Base-by-base conservation (phyloP, 768 basidiomycete genomes). In the Rhodotorula graminis region DNA sequence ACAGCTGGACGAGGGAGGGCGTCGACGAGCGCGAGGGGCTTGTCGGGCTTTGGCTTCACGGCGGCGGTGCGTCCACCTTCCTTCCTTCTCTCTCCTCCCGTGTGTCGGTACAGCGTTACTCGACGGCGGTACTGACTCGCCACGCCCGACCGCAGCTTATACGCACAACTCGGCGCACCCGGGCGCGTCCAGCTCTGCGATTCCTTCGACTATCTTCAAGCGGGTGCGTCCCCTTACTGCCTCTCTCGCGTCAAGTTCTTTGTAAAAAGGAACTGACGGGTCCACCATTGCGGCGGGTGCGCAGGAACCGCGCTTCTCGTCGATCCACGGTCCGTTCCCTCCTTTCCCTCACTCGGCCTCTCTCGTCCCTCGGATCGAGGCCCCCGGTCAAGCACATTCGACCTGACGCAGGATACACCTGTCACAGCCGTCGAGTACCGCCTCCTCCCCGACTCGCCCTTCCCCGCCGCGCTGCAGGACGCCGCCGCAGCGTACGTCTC, bases 381-480 rank as follows among this genome's bases (percentile, higher is more conserved):
- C n/a, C 46, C 12, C 37, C 44, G n/a, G 8, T 50, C 31, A 64
- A 7, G n/a, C n/a, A n/a, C n/a, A n/a, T n/a, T n/a, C n/a, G n/a
- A n/a, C n/a, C n/a, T n/a, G n/a, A n/a, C n/a, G n/a, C n/a, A n/a
- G n/a, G n/a, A n/a, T n/a, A n/a, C n/a, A n/a, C n/a, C n/a, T n/a
- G n/a, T n/a, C n/a, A 16, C 55, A 56, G 55, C 85, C 19, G 76
- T 89, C 61, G 91, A 91, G 81, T 93, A 92, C 80, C 87, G 90
- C 12, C 82, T 61, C 84, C 86, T 37, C 81, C 81, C 77, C 71
- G 79, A 42, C 80, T 82, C 81, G 80, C 89, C 25, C 9, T 92
- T 92, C 82, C 90, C 90, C 0, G 83, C 88, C 0, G 88, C 89
- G 31, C 83, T 93, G 1, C 81, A 92, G 25, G 90, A 93, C 77